Evolutionary conservation across 495 filamentous ascomycete genomes (phyloP), one percentile per base, ranked within the genome.

Genomic region (Podospora pseudopauciseta): DNA sequence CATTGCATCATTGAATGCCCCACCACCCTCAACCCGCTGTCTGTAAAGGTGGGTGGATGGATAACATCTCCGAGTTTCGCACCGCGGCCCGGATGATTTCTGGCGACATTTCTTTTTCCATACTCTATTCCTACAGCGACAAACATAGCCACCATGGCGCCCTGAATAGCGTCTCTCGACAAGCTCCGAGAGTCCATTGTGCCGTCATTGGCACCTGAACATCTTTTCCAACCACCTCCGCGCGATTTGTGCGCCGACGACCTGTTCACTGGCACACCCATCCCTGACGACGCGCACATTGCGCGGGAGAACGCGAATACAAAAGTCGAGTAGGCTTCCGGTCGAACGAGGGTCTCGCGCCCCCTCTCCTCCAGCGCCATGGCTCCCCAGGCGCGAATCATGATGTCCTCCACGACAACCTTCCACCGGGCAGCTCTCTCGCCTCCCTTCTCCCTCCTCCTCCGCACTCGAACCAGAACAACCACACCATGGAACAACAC

Each of bases 1-100:
- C 72, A 74, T 75, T 77, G 75, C 75, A 77, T 77, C 73, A 77
- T 77, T 60, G 32, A 32, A 20, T 16, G 32, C 55, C 62, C 62
- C 67, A 49, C 19, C 70, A 20, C n/a, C 19, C 30, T 15, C n/a
- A 58, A 58, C 55, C 19, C 39, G n/a, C n/a, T 5, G 2, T 58
- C n/a, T 2, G 55, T 58, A 26, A 27, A 18, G 1, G 30, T 7
- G 4, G 2, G 27, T 26, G 23, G 23, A 23, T 23, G 23, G 23
- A 23, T 58, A 66, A 63, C 67, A 63, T 65, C 65, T 66, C 49
- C 58, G 26, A 71, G 20, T 28, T 27, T 61, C 59, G 19, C 19
- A 32, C n/a, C n/a, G 30, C 61, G 2, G 61, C 18, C 34, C 16
- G 30, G 61, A 44, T 18, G 27, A 4, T 20, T 63, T 49, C 30